Evolutionary conservation across 768 basidiomycete species (phyloP).

Genomic region (Boletus pseudo-olivaceus): DNA sequence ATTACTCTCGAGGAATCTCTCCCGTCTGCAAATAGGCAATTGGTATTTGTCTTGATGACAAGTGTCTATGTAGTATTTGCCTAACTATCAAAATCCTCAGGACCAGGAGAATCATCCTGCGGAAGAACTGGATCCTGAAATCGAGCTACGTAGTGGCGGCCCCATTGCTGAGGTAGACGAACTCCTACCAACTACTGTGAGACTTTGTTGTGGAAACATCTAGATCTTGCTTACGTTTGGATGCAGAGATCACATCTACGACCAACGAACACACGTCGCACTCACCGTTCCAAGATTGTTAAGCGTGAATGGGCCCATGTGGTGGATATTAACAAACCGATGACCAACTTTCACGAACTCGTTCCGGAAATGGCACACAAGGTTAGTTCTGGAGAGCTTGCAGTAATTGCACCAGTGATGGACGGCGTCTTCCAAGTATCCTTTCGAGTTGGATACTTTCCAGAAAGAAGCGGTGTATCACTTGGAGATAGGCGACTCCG

Average conservation of each 20-base stretch:
- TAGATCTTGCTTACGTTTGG: slow-evolving; percentile 5
- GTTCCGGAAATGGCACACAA: slow-evolving; percentile 97
- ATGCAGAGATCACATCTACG: slow-evolving; percentile 56
- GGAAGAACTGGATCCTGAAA: slow-evolving; percentile 24
- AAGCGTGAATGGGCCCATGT: slow-evolving; percentile 99
- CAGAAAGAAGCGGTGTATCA: slow-evolving; percentile 99
- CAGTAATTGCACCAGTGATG: slow-evolving; percentile 1
- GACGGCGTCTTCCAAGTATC: slow-evolving; percentile 60
- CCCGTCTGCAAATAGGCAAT: slow-evolving; percentile 7
- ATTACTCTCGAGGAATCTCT: slow-evolving; percentile 25
- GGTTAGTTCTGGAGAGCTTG: slow-evolving; percentile 38
- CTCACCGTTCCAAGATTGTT: slow-evolving; percentile 47
- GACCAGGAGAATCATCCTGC: slow-evolving; percentile 15
- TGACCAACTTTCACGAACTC: slow-evolving; percentile 84
- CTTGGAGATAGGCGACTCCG: slow-evolving; percentile 94
- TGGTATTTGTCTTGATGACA: slow-evolving; percentile 10
- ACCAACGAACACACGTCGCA: slow-evolving; percentile 44
- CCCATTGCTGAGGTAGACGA: slow-evolving; percentile 64
- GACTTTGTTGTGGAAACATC: background rate
- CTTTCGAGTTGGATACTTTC: slow-evolving; percentile 98
- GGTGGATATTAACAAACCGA: slow-evolving; percentile 87
- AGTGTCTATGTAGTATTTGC: slow-evolving; percentile 4
- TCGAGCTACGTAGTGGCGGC: slow-evolving; percentile 12
- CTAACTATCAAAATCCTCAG: slow-evolving; percentile 28
- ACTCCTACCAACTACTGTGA: slow-evolving; percentile 63